Evolutionary conservation across 805 yeast species (phyloP).

Genomic region (Wickerhamiella vanderwaltii): DNA sequence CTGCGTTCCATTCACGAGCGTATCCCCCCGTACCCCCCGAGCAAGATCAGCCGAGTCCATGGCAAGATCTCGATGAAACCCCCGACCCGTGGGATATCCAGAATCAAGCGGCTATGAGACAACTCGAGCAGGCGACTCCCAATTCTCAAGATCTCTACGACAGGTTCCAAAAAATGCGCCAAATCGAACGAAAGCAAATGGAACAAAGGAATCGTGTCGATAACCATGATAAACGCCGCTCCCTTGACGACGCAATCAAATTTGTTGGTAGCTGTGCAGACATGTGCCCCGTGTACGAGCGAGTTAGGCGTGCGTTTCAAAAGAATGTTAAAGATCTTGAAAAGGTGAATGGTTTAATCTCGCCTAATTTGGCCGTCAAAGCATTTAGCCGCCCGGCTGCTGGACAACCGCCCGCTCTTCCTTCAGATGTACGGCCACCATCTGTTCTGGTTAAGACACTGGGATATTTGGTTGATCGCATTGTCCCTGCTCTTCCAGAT

Average conservation of each 20-base stretch:
- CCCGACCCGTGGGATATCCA: conserved; percentile 48
- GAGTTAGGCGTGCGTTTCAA: conserved; percentile 76
- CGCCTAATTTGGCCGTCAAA: conserved; percentile 57
- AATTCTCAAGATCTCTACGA: conserved; percentile 68
- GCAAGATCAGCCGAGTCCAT: neutral
- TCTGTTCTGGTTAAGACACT: conserved; percentile 52
- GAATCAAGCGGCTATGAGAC: conserved; percentile 54
- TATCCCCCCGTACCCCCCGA: conserved; percentile 10
- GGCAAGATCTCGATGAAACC: neutral
- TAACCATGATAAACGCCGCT: conserved; percentile 68
- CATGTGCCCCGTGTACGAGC: conserved; percentile 92
- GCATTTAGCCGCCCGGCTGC: conserved; percentile 96
- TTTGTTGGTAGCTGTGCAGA: conserved; percentile 83
- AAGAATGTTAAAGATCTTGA: conserved; percentile 75
- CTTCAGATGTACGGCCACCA: conserved; percentile 96
- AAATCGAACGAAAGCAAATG: conserved; percentile 63
- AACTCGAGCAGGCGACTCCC: conserved; percentile 30
- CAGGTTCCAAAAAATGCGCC: conserved; percentile 54
- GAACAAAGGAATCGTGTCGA: conserved; percentile 75
- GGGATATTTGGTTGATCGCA: conserved; percentile 53
- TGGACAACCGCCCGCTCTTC: conserved; percentile 95
- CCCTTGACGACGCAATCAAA: conserved; percentile 73
- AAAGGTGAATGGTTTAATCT: conserved; percentile 50
- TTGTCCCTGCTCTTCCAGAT: conserved; percentile 60
- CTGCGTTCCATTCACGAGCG: conserved; percentile 7